Evolutionary conservation across 257 asterid species (phyloP).

Genomic region (Capsicum baccatum): DNA sequence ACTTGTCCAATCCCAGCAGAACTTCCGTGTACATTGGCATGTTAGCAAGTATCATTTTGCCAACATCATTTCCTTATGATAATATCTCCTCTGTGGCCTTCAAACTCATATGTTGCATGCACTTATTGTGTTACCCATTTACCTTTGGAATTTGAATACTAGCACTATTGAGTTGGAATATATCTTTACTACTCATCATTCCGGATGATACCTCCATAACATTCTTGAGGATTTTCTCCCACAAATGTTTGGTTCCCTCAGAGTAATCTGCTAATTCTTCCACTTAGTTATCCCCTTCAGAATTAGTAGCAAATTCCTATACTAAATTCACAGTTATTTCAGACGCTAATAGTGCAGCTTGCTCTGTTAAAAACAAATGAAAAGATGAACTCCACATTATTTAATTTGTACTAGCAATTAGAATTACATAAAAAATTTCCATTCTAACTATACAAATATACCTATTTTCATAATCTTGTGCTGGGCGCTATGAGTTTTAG

Average conservation of each 20-base stretch:
- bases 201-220: constrained; percentile 49
- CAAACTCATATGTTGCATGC: constrained; percentile 70
- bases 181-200: constrained; percentile 41
- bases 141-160: constrained; percentile 49
- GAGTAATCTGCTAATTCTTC: constrained; percentile 58
- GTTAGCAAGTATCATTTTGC: constrained; percentile 60
- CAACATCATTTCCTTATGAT: constrained; percentile 82
- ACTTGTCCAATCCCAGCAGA: constrained; percentile 74
- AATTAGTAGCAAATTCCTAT: constrained; percentile 67
- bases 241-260: constrained; percentile 55
- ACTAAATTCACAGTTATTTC: constrained; percentile 83
- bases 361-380: constrained; percentile 85
- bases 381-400: constrained; percentile 31
- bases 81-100: constrained; percentile 67
- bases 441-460: neutral
- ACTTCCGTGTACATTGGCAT: constrained; percentile 75
- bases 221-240: constrained; percentile 65
- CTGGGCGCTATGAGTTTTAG: constrained; percentile 93
- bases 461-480: constrained; percentile 96
- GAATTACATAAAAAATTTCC: neutral
- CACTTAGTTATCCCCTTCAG: constrained; percentile 56
- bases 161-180: constrained; percentile 44
- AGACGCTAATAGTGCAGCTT: constrained; percentile 80
- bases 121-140: constrained; percentile 77
- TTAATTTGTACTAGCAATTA: constrained; percentile 10